Percentiles rank a stretch among this genome's conserved stretches.
Conservation (phyloP, 345 rosid species). For the Clausena lansium region DNA sequence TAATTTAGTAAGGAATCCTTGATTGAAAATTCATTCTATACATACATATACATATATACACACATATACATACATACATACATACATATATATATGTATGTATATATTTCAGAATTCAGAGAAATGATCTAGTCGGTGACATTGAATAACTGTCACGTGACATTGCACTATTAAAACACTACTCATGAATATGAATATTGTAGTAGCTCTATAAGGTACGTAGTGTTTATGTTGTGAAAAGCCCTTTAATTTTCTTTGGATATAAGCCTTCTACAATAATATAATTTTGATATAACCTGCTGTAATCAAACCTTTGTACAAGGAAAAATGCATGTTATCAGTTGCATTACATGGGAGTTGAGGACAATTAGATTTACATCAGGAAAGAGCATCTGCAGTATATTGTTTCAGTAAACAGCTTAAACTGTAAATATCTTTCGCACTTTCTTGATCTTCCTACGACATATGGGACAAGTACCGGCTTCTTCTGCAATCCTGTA, state of each 20-base stretch:
- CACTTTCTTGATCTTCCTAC: slow-evolving; percentile 56
- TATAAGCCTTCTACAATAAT: no score
- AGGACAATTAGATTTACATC: not conserved
- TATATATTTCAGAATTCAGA: no score
- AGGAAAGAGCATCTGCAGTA: slow-evolving; percentile 3
- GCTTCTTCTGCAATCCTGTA: slow-evolving; percentile 56
- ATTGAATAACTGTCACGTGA: no score
- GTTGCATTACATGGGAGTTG: not conserved
- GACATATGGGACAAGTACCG: slow-evolving; percentile 55
- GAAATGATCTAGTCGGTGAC: accelerated
- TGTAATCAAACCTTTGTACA: not conserved
- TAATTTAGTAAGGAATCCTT: no score
- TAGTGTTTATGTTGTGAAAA: not conserved
- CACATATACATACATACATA: no score
- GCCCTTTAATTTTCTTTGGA: not conserved
- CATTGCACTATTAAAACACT: not conserved
- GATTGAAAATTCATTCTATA: no score
- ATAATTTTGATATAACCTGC: not conserved
- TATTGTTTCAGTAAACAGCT: slow-evolving; percentile 10
- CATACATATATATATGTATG: no score
- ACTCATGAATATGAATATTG: not conserved
- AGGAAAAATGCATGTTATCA: not conserved
- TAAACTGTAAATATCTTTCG: slow-evolving; percentile 53
- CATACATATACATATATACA: no score
- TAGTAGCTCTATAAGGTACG: not conserved